These are phyloP conservation scores for Breynia disticha DNA, from an alignment of 441 rosid genomes.

Conservation along the genomic window DNA sequence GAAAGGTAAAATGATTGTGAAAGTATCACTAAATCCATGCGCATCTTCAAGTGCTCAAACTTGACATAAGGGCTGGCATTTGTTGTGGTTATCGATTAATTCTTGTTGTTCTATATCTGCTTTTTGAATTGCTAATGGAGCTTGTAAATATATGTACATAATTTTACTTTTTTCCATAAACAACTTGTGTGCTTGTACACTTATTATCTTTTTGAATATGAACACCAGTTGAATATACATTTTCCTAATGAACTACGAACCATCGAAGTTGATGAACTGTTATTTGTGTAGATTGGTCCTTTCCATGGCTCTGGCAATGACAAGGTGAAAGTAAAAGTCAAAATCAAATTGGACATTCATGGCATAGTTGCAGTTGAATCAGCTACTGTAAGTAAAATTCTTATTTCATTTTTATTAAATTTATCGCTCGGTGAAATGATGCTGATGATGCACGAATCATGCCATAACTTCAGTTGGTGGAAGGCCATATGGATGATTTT, in stretches of 20 bases:
- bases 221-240: background rate
- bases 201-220: background rate
- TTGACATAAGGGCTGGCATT: no score
- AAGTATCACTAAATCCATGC: no score
- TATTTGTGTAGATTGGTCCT: conserved; percentile 76
- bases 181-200: no score
- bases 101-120: no score
- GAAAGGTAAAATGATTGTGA: no score
- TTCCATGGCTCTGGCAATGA: conserved; percentile 58
- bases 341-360: conserved; percentile 73
- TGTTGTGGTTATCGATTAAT: no score
- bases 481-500: conserved; percentile 23
- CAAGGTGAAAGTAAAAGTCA: conserved; percentile 84
- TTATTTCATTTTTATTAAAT: background rate
- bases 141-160: no score
- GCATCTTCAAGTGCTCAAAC: no score
- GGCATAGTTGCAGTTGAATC: conserved; percentile 80
- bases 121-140: no score
- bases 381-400: conserved; percentile 51
- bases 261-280: background rate
- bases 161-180: no score
- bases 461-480: conserved; percentile 33
- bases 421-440: background rate
- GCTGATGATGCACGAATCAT: background rate
- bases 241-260: no score